phyloP scores from a whole-genome alignment of 2,329 filamentous ascomycete genomes.

The Teratosphaeriaceae sp. region DNA sequence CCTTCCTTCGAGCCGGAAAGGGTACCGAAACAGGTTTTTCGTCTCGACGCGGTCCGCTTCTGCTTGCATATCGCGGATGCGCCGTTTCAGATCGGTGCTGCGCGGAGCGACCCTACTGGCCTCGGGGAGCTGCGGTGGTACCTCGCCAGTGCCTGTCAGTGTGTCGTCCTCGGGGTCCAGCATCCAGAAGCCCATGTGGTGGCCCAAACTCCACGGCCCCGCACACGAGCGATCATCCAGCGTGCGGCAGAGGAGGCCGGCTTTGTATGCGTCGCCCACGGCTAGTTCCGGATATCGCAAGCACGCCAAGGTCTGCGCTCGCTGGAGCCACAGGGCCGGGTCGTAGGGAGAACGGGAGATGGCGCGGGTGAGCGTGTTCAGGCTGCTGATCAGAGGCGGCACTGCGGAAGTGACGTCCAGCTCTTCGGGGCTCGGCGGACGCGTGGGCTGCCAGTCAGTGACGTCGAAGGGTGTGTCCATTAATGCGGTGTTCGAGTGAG shows the following conservation, averaged over 20 bases:
- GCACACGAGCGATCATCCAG: constrained; percentile 8
- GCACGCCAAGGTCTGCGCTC: constrained; percentile 12
- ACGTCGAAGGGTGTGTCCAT: constrained; percentile 18
- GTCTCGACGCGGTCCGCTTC: constrained; percentile 10
- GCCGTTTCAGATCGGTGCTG: constrained; percentile 6
- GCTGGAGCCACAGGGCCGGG: constrained; percentile 17
- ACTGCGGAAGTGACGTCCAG: constrained; percentile 1
- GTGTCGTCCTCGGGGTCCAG: constrained; percentile 8
- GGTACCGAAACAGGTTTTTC: constrained; percentile 12
- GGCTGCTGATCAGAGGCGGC: constrained; percentile 1
- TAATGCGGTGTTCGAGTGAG: neutral
- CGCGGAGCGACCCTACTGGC: too few relatives aligned
- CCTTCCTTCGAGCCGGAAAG: constrained; percentile 12
- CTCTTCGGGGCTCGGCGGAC: constrained; percentile 7
- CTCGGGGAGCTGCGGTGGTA: too few relatives aligned
- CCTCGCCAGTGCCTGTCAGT: too few relatives aligned
- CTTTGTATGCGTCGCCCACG: constrained; percentile 22
- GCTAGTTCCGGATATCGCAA: constrained; percentile 25
- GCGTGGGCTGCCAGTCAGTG: constrained; percentile 14
- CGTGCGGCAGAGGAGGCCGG: constrained; percentile 13
- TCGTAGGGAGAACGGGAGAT: constrained; percentile 21
- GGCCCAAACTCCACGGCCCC: constrained; percentile 16
- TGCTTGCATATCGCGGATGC: constrained; percentile 8
- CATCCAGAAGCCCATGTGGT: constrained; percentile 24
- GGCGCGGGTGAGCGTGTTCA: constrained; percentile 10